Percentiles rank a stretch among this genome's conserved stretches.
phyloP scores from a whole-genome alignment of 306 rosid genomes.

The Pterocarpus macrocarpus region DNA sequence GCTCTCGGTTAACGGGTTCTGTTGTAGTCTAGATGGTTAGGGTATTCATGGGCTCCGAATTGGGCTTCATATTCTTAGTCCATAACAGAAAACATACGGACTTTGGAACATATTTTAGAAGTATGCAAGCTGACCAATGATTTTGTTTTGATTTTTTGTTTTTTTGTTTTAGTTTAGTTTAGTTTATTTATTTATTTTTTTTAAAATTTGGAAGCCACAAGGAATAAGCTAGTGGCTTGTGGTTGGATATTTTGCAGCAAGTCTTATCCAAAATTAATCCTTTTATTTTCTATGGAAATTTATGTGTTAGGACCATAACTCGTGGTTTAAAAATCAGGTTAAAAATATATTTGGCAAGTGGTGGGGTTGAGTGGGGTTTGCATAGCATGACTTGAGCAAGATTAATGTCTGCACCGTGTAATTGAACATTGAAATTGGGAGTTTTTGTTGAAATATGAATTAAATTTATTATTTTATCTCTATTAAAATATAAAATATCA shows the following conservation, averaged over 20 bases:
- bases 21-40: too few species aligned
- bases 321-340: slow-evolving; percentile 1
- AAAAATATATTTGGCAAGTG: neutral
- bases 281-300: slow-evolving; percentile 3
- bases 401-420: slow-evolving; percentile 20
- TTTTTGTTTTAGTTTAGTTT: too few species aligned
- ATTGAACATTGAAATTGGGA: neutral
- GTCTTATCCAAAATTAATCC: neutral
- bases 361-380: too few species aligned
- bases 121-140: slow-evolving; percentile 30
- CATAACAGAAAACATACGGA: neutral
- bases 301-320: slow-evolving; percentile 15
- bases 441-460: too few species aligned
- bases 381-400: slow-evolving; percentile 20
- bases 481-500: too few species aligned
- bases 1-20: too few species aligned
- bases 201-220: neutral
- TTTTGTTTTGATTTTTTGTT: neutral
- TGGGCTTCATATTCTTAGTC: too few species aligned
- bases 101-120: slow-evolving; percentile 10
- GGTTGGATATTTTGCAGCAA: neutral
- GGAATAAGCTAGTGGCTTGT: neutral
- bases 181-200: neutral
- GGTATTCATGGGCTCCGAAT: too few species aligned
- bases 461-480: too few species aligned